phyloP scores from a whole-genome alignment of 257 asterid genomes.

The Jacaranda mimosifolia region DNA sequence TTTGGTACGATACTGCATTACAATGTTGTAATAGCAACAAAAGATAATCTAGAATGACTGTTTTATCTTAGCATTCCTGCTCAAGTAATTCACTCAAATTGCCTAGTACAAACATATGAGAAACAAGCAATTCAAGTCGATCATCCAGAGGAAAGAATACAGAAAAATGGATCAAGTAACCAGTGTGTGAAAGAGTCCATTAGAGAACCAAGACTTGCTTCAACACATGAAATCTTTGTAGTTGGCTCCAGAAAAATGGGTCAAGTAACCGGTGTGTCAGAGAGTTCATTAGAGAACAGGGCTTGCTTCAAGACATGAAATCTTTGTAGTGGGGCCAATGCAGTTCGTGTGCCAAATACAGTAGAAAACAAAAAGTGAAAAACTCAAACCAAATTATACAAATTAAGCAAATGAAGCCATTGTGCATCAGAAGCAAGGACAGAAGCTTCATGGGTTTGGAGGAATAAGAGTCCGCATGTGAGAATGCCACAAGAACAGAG shows the following conservation, averaged over 20 bases:
- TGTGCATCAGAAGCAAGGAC: conserved; percentile 15
- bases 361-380: conserved; percentile 1
- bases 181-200: neutral
- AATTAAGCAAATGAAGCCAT: conserved; percentile 36
- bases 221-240: conserved; percentile 7
- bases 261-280: neutral
- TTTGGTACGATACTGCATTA: neutral
- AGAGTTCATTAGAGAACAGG: neutral
- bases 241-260: neutral
- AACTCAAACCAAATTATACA: conserved; percentile 41
- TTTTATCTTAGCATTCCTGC: neutral
- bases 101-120: conserved; percentile 11
- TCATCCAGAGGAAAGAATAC: neutral
- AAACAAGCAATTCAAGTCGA: neutral
- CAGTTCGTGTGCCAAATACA: conserved; percentile 28
- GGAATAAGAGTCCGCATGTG: conserved; percentile 29
- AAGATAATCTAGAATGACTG: neutral
- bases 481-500: conserved; percentile 35
- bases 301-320: conserved; percentile 10
- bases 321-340: conserved; percentile 18
- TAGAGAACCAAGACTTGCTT: neutral
- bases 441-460: conserved; percentile 25
- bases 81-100: neutral
- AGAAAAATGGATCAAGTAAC: conserved; percentile 5
- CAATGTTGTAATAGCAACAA: neutral